Base-by-base conservation (phyloP, 768 basidiomycete genomes). In the Leucocoprinus leucothites region DNA sequence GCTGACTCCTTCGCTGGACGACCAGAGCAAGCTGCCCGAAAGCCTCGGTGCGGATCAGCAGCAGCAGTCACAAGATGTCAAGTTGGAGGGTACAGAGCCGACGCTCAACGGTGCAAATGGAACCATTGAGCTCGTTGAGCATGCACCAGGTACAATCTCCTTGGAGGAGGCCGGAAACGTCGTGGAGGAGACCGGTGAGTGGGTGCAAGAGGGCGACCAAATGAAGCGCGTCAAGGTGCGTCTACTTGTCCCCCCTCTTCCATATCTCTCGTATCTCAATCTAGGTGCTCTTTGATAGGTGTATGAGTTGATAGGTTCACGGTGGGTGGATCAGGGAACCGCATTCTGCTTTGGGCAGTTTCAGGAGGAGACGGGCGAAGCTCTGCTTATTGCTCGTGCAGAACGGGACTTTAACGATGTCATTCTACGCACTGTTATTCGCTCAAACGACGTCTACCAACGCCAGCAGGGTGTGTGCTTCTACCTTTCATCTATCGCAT, bases 241-340 rank as follows among this genome's bases (percentile, higher is more conserved):
- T 65, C 64, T 48, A 51, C 55, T 46, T 49, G 56, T 61, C 56
- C 56, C 63, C 58, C 64, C 42, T 31, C 38, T 5, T 48, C 25
- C 46, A n/a, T 18, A 36, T 38, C 24, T 38, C 11, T 18, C 41
- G n/a, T 46, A n/a, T 25, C 35, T 41, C 56, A 31, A 16, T 40
- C 22, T 28, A 48, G 38, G 21, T 36, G 22, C 8, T 24, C 53
- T 54, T 41, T 62, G 56, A 25, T 18, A 58, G 89, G 96, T 99
- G 24, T 98, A 99, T 71, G 89, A 95, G 70, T 86, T 99, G 57
- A 82, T 93, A 51, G 92, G 89, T 56, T 81, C 89, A 60, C 84
- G 86, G 54, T 99, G 97, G 97, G 81, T 87, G 53, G 97, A 99
- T 77, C 86, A 94, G 67, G 97, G 97, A 45, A 99, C 97, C 16